Base-by-base conservation (phyloP, 2,329 filamentous ascomycete species). In the Exophiala spinifera region DNA sequence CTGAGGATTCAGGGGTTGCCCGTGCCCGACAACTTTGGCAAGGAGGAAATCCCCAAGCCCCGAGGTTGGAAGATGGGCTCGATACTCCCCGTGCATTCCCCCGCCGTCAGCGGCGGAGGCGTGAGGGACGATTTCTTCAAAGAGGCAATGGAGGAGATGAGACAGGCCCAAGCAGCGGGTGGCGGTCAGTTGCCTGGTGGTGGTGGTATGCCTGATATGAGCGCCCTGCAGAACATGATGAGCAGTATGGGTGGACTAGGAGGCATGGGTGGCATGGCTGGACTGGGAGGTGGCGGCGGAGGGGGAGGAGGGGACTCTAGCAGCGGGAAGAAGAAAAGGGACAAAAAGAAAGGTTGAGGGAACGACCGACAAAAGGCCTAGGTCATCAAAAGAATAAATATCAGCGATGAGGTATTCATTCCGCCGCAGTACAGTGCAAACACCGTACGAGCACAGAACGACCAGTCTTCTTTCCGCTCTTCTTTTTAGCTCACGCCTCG, bases 71-170 rank as follows among this genome's bases (percentile, higher is more conserved):
- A 95, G 77, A 86, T 97, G 71, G 84, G 84, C 58, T 84, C 82
- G 56, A 84, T 96, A 55, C 69, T 99, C 62, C 94, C 94, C 19
- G 85, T 95, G 61, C 87, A 95, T 67, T 95, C 88, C 59, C 85
- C 91, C 0, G 94, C 91, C 15, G 81, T 97, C 73, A 94, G 88
- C 50, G 94, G 94, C 7, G 94, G 94, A 10, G 94, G 94, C 33
- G 89, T 97, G 10, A 91, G 85, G 59, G 94, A 99, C 71, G 95
- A 97, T 67, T 83, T 96, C 58, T 85, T 97, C 67, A 90, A 94
- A 76, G 91, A 96, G 64, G 95, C 96, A 79, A 96, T 97, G 91
- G 86, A 85, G 66, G 90, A 95, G 75, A 95, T 97, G 89, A 77
- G 80, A 61, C 76, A 75, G 62, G 69, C 73, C 61, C 66, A 68